These are phyloP conservation scores for Pythium folliculosum DNA, from an alignment of 352 stramenopile species.

Conservation along the genomic window DNA sequence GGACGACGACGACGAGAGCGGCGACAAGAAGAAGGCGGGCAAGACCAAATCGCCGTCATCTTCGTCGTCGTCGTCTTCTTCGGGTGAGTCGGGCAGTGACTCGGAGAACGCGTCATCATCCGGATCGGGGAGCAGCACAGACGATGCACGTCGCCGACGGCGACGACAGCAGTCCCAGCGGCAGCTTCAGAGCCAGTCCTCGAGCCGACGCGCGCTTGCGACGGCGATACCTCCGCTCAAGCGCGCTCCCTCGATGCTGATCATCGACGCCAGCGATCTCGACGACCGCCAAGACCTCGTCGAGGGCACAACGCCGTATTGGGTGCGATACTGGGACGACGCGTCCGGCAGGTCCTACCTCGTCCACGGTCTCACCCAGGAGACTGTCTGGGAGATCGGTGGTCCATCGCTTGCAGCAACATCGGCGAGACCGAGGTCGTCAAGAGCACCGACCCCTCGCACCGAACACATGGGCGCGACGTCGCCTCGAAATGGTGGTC, in stretches of 20 bases:
- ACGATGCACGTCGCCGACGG: slow-evolving; percentile 1
- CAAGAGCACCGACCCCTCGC: neutral
- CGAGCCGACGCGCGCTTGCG: slow-evolving; percentile 12
- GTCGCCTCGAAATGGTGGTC: slow-evolving; percentile 2
- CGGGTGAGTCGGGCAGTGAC: slow-evolving; percentile 17
- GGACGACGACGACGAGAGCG: slow-evolving; percentile 37
- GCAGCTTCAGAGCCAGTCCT: slow-evolving; percentile 8
- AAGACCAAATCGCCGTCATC: neutral
- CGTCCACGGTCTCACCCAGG: slow-evolving; percentile 65
- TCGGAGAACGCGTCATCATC: slow-evolving; percentile 27
- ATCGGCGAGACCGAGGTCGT: neutral
- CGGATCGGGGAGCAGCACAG: slow-evolving; percentile 9
- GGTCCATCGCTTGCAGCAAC: neutral
- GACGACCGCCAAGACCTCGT: slow-evolving; percentile 11
- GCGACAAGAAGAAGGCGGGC: slow-evolving; percentile 1
- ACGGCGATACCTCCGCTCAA: slow-evolving; percentile 9
- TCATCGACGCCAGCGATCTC: slow-evolving; percentile 25
- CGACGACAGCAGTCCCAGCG: neutral
- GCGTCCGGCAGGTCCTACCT: slow-evolving; percentile 54
- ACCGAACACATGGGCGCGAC: neutral
- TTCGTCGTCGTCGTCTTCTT: slow-evolving; percentile 18
- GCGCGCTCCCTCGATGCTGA: slow-evolving; percentile 25
- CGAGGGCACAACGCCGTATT: slow-evolving; percentile 25
- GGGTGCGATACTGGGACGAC: slow-evolving; percentile 69
- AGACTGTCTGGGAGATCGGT: slow-evolving; percentile 72